Evolutionary conservation across 495 filamentous ascomycete species (phyloP), one percentile per base, ranked within the genome.

Genomic region (Neurospora pannonica): DNA sequence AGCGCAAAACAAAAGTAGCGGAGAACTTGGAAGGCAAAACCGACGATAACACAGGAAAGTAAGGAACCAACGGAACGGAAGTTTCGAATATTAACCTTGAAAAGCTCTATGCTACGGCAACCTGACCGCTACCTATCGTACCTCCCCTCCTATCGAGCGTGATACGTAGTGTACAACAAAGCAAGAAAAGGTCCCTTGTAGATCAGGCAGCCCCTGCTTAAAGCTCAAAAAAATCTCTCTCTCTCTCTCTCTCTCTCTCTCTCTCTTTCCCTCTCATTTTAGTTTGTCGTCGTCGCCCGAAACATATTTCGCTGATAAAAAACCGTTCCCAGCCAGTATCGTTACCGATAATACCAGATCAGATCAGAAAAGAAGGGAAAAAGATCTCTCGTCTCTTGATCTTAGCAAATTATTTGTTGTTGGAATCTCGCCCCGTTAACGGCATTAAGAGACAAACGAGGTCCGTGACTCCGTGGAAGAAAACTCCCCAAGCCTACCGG

Each of bases 91-190:
- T 67, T 67, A 34, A 34, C 28, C 54, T 60, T 60, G 48, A 36
- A 46, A 67, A 67, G 6, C 2, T 67, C 54, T 67, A 67, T 67
- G 54, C 28, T 67, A 67, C 15, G 54, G 54, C 54, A 34, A 67
- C 54, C 15, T 34, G 0, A 67, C 28, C 21, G 46, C n/a, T 13
- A 46, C 21, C 48, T 60, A 67, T 67, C 13, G 54, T 67, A 34
- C 15, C 54, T 67, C 7, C 54, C 15, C 54, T 17, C n/a, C 48
- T 28, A 31, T 60, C 11, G 21, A 60, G 48, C 17, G 28, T 4
- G 28, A 67, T 17, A 67, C 48, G 76, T 81, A 82, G 77, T 82
- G 80, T 82, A 82, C 79, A 82, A 82, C 80, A 79, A 79, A 82
- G 80, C 77, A 73, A 72, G 60, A 67, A 67, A 67, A 67, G 11